Percentiles rank a stretch among this genome's conserved stretches.
These are phyloP conservation scores for Aurinia saxatilis DNA, from an alignment of 345 rosid species.

Conservation along the genomic window DNA sequence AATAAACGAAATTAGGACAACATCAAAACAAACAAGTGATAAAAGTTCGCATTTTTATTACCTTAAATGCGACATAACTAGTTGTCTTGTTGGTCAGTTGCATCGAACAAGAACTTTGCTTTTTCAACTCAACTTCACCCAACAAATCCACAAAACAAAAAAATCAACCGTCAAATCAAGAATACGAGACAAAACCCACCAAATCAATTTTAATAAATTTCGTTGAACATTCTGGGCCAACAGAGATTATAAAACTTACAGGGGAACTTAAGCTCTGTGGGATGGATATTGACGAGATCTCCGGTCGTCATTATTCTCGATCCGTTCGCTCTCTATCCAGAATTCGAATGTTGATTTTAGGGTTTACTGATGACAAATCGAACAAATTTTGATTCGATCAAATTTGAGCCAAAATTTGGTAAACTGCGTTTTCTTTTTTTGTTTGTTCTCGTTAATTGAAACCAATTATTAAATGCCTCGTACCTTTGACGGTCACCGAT, in stretches of 20 bases:
- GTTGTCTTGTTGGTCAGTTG: slow-evolving; percentile 67
- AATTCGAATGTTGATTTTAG: neutral
- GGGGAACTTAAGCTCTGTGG: slow-evolving; percentile 74
- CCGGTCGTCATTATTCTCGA: slow-evolving; percentile 38
- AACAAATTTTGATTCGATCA: neutral
- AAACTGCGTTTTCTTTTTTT: neutral
- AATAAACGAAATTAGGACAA: neutral
- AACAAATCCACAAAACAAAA: too few relatives aligned
- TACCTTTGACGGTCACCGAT: neutral
- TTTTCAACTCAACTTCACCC: slow-evolving; percentile 68
- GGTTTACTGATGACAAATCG: slow-evolving; percentile 4
- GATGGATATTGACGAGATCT: slow-evolving; percentile 64
- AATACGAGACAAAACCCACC: too few relatives aligned
- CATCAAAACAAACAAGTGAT: neutral
- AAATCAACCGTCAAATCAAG: neutral
- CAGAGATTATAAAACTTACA: slow-evolving; percentile 35
- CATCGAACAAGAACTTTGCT: slow-evolving; percentile 73
- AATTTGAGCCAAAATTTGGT: neutral
- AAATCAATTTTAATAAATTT: too few relatives aligned
- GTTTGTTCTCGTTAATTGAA: too few relatives aligned
- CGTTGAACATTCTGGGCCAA: neutral
- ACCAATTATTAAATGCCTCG: too few relatives aligned
- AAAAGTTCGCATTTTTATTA: neutral
- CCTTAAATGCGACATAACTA: slow-evolving; percentile 71
- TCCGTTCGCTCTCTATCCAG: neutral